A percentile compares a stretch with the other conserved stretches of the same genome.
These are phyloP conservation scores for Heteromeles arbutifolia DNA, from an alignment of 306 rosid species.

Conservation along the genomic window DNA sequence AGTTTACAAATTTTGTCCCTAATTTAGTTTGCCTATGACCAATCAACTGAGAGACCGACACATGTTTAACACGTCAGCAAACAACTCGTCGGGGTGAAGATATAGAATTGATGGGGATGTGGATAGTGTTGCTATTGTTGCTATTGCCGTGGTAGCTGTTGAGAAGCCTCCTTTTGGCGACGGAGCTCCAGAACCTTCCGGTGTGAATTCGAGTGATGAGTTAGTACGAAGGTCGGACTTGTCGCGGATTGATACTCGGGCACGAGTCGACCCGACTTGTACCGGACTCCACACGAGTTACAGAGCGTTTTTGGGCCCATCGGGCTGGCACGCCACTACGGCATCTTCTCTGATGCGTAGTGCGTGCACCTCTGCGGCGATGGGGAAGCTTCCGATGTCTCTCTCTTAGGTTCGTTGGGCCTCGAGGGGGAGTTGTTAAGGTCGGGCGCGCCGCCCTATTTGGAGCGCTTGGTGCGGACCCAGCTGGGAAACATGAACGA, in stretches of 20 bases:
- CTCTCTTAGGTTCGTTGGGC: neutral
- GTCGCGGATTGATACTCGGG: slow-evolving; percentile 65
- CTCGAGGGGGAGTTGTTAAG: neutral
- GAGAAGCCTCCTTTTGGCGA: slow-evolving; percentile 30
- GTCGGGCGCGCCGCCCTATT: neutral
- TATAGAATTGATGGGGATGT: slow-evolving; percentile 13
- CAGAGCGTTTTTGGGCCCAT: slow-evolving; percentile 64
- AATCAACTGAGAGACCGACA: neutral
- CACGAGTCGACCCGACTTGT: too few species aligned
- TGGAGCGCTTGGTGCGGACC: slow-evolving; percentile 25
- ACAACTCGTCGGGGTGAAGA: slow-evolving; percentile 22
- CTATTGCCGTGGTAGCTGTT: neutral
- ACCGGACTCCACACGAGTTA: slow-evolving; percentile 64
- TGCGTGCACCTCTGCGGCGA: slow-evolving; percentile 37
- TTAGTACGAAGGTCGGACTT: slow-evolving; percentile 52
- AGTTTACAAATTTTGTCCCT: too few species aligned
- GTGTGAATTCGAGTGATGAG: slow-evolving; percentile 71
- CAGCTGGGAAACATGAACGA: slow-evolving; percentile 28
- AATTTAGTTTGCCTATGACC: neutral
- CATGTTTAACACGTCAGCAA: slow-evolving; percentile 23
- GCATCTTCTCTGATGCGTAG: slow-evolving; percentile 57
- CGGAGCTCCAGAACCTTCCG: slow-evolving; percentile 60
- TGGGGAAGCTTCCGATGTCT: neutral
- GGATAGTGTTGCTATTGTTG: neutral
- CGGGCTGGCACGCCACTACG: slow-evolving; percentile 72